Evolutionary conservation across 1,284 basidiomycete genomes (phyloP).

Genomic region (Termitomyces sp.): DNA sequence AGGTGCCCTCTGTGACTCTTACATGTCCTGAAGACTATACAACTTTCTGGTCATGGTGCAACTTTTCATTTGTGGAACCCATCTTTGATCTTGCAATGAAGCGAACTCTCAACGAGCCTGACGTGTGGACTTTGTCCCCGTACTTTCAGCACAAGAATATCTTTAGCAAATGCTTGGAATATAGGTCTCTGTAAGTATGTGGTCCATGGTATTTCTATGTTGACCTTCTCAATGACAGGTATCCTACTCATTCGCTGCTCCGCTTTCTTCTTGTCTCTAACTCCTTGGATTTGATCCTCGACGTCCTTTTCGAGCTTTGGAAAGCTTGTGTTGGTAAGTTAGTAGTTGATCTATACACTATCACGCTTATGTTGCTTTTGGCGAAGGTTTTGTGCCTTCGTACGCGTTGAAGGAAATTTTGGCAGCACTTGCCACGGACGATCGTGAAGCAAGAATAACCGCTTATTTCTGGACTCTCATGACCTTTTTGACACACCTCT

Average conservation of each 20-base stretch:
- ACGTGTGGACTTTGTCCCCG: conserved; percentile 70
- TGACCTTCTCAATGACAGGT: conserved; percentile 24
- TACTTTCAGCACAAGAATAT: conserved; percentile 69
- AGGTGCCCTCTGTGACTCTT: conserved; percentile 45
- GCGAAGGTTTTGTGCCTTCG: conserved; percentile 47
- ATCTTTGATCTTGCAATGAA: conserved; percentile 54
- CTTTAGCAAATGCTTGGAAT: conserved; percentile 58
- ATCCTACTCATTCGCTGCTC: conserved; percentile 52
- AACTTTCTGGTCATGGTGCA: conserved; percentile 74
- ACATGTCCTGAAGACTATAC: conserved; percentile 71
- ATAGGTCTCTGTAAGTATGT: conserved; percentile 35
- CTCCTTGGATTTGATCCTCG: conserved; percentile 66
- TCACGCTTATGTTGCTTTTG: conserved; percentile 1
- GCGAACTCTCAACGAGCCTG: conserved; percentile 59
- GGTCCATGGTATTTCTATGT: neutral
- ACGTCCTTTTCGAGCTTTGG: conserved; percentile 52
- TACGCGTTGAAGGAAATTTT: conserved; percentile 60
- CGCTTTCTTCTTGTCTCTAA: conserved; percentile 66
- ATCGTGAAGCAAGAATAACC: conserved; percentile 41
- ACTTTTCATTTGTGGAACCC: conserved; percentile 72
- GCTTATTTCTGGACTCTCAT: conserved; percentile 69
- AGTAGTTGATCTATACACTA: conserved; percentile 12
- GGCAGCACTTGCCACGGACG: conserved; percentile 39
- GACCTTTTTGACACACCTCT: conserved; percentile 63
- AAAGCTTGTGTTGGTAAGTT: conserved; percentile 58